These are phyloP conservation scores for Aspergillus coremiiformis DNA, from an alignment of 495 filamentous ascomycete genomes.

Conservation along the genomic window DNA sequence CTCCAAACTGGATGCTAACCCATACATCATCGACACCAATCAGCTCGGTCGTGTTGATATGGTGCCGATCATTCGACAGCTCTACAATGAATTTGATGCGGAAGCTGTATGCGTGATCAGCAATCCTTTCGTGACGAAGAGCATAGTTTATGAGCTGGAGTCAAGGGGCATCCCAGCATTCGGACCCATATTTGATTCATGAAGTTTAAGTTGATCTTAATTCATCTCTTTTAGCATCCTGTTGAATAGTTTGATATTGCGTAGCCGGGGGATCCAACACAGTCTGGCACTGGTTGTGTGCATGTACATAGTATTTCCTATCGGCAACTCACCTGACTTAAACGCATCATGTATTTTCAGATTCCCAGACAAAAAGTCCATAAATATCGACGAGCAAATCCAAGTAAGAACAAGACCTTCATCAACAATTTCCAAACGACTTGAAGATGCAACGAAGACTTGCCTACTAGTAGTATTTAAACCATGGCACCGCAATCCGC, in stretches of 20 bases:
- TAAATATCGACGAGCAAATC: too few species aligned
- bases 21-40: constrained; percentile 50
- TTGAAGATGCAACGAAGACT: too few species aligned
- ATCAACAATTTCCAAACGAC: too few species aligned
- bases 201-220: constrained; percentile 11
- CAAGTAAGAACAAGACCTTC: too few species aligned
- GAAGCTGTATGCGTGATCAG: constrained; percentile 73
- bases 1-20: constrained; percentile 41
- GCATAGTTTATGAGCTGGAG: constrained; percentile 69
- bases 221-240: background rate
- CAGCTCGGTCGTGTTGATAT: constrained; percentile 44
- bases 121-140: constrained; percentile 63
- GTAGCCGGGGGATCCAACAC: background rate
- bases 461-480: too few species aligned
- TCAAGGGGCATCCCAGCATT: constrained; percentile 61
- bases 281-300: background rate
- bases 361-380: too few species aligned
- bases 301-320: background rate
- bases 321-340: background rate
- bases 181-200: constrained; percentile 79
- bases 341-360: background rate
- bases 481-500: too few species aligned
- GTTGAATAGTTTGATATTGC: background rate
- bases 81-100: constrained; percentile 51
- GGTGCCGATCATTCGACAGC: constrained; percentile 48